Percentiles rank a stretch among this genome's conserved stretches.
Conservation (phyloP, 2,329 filamentous ascomycete genomes). For the Epichloe elymi region DNA sequence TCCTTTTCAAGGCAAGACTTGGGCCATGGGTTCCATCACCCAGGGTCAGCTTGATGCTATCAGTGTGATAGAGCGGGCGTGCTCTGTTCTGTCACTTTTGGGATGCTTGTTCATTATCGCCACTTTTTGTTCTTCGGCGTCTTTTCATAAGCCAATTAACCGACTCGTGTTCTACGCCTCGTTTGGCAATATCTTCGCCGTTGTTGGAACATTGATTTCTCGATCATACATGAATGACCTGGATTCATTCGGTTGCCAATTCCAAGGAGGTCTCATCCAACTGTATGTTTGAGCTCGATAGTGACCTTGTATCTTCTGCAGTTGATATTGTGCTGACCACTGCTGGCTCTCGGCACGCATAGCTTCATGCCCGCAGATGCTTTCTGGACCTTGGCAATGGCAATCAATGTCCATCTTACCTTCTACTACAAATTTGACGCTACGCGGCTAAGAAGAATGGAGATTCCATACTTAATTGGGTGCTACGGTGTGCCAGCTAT, state of each 20-base stretch:
- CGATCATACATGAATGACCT: constrained; percentile 40
- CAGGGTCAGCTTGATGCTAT: constrained; percentile 38
- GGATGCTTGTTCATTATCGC: constrained; percentile 59
- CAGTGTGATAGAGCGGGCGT: constrained; percentile 50
- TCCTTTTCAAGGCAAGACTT: background rate
- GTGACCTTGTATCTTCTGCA: too few relatives aligned
- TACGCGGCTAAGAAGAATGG: constrained; percentile 48
- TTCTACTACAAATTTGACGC: constrained; percentile 65
- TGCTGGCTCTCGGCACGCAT: constrained; percentile 9
- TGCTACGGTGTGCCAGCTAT: constrained; percentile 66
- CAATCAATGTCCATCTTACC: constrained; percentile 69
- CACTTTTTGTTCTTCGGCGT: constrained; percentile 54
- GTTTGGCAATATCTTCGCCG: constrained; percentile 67
- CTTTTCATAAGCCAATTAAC: constrained; percentile 79
- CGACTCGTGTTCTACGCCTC: constrained; percentile 73
- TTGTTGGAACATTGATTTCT: constrained; percentile 63
- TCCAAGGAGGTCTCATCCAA: constrained; percentile 70
- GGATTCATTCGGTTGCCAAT: constrained; percentile 46
- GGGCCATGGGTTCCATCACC: constrained; percentile 5
- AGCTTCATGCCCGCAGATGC: constrained; percentile 71
- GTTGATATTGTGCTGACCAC: background rate
- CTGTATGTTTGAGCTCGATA: constrained; percentile 41
- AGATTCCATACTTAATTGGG: constrained; percentile 53
- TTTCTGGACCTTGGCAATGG: constrained; percentile 70
- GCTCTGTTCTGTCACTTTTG: constrained; percentile 57